phyloP scores from a whole-genome alignment of 345 rosid species.

The Gossypium herbaceum region DNA sequence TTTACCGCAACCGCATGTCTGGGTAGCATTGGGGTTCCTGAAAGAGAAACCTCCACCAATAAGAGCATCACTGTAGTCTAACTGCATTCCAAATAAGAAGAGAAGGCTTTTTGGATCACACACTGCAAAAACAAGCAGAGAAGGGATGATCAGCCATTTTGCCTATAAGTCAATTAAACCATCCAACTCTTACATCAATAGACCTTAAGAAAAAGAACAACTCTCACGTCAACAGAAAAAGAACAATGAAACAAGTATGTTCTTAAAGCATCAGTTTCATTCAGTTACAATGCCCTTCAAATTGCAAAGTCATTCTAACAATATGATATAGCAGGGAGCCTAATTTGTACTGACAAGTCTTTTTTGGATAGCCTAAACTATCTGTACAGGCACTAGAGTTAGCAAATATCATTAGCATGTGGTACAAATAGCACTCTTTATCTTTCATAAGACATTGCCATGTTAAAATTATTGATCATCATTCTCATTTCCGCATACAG shows the following conservation, averaged over 20 bases:
- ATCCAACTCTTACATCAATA: neutral
- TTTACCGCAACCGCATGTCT: slow-evolving; percentile 4
- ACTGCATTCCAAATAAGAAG: slow-evolving; percentile 87
- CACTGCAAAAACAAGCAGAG: slow-evolving; percentile 47
- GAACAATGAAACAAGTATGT: too few species aligned
- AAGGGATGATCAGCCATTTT: neutral
- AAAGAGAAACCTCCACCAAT: slow-evolving; percentile 97
- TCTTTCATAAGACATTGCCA: neutral
- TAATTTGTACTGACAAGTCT: neutral
- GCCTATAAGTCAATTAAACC: neutral
- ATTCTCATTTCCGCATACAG: neutral
- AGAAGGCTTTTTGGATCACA: slow-evolving; percentile 99
- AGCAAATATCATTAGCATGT: neutral
- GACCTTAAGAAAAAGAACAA: too few species aligned
- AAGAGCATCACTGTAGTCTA: slow-evolving; percentile 90
- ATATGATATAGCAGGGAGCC: too few species aligned
- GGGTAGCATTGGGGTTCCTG: slow-evolving; percentile 86
- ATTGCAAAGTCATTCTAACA: neutral
- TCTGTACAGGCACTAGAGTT: neutral
- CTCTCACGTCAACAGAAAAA: too few species aligned
- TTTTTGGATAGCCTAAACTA: neutral
- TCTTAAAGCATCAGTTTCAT: neutral
- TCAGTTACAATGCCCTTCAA: neutral
- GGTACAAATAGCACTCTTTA: neutral
- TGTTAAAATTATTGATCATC: neutral